Base-by-base conservation (phyloP, 768 basidiomycete genomes). In the Trametes elegans region DNA sequence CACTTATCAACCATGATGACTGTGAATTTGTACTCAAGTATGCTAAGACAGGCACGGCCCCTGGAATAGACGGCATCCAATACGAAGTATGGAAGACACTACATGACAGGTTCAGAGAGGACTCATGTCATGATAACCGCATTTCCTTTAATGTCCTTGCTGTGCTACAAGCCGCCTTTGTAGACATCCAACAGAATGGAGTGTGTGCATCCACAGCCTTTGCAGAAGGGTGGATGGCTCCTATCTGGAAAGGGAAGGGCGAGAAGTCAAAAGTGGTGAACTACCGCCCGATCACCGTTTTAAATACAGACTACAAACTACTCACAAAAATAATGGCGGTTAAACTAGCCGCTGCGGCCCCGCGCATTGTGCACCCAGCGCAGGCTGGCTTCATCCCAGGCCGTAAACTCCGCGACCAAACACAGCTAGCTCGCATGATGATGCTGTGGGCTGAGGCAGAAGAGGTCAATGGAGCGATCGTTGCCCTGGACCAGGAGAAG, bases 341-440 rank as follows among this genome's bases (percentile, higher is more conserved):
- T 0, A 58, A 62, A 43, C 55, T 73, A 0, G 63, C 62, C 0
- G 19, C 39, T 2, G 49, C 43, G 2, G 59, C 32, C 0, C 53
- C 53, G 0, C n/a, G 14, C 2, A 28, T 74, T 0, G 62, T 77
- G 0, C 72, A 76, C 51, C n/a, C 18, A 2, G 58, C 70, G 60
- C 75, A 76, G 57, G 67, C 74, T 0, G 76, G 76, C 0, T 78
- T 79, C 27, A 61, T 79, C 0, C 63, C 53, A n/a, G 68, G 66
- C 0, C 21, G 71, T 5, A 50, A 54, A 0, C 72, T 78, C 3
- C 54, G 51, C 0, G 65, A 77, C 63, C 72, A 73, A 0, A 73
- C 65, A 0, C 19, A 64, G 0, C 64, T 74, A 0, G 51, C 65
- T 0, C 50, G 69, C 26, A 29, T 49, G 26, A 57, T 62, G 41